Base-by-base conservation (phyloP, 1,284 basidiomycete species). In the Earliella scabrosa region DNA sequence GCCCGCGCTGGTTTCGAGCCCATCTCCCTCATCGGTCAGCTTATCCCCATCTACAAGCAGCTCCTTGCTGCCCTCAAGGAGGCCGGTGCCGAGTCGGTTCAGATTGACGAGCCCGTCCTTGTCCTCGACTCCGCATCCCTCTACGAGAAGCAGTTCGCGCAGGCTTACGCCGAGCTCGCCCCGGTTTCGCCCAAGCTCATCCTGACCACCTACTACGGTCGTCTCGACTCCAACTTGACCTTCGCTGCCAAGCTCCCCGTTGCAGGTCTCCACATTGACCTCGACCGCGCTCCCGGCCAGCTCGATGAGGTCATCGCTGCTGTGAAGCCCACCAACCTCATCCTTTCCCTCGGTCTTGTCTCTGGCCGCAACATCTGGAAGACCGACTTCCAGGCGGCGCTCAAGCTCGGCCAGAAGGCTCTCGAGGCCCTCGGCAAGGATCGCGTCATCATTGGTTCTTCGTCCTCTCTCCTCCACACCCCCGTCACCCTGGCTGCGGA, bases 361-460 rank as follows among this genome's bases (percentile, higher is more conserved):
- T 99, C 97, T 40, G 97, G 97, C 61, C 95, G 97, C 73, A 99
- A 99, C 84, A 95, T 99, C 80, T 99, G 97, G 97, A 99, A 99
- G 88, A 93, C 89, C 62, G 97, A 99, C 80, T 89, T 99, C 70
- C 80, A 82, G 66, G 88, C 86, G 50, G 90, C 93, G 58, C 83
- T 97, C 78, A 87, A 90, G 71, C 78, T 87, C 50, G 94, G 86
- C 58, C 87, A 97, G 81, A 93, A 91, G 76, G 96, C 95, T 51
- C 78, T 96, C 67, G 84, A 87, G 51, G 81, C 79, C 45, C 88
- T 98, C 67, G 94, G 94, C 60, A 77, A 81, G 63, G 91, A 94
- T 65, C 94, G 95, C 63, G 93, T 99, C 71, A 86, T 97, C 71
- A 81, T 98, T 69, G 95, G 95, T 32, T 96, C 97, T 50, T 98